A percentile compares a stretch with the other conserved stretches of the same genome.
phyloP scores from a whole-genome alignment of 1,284 basidiomycete species.

The Vanrija sp. region DNA sequence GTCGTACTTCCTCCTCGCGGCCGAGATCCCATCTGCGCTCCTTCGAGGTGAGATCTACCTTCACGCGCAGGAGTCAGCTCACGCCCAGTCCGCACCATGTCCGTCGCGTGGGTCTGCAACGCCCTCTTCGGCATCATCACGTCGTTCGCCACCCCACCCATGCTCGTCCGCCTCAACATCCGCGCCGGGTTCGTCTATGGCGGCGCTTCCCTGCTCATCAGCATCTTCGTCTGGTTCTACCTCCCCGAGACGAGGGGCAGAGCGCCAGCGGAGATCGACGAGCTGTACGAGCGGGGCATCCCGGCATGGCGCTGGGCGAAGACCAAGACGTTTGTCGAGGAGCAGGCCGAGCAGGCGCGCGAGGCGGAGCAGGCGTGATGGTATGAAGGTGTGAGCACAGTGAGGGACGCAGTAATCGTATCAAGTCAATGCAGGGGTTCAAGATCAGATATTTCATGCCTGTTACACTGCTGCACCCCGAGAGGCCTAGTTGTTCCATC shows the following conservation, averaged over 20 bases:
- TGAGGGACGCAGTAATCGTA: too few relatives aligned
- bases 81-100: not conserved
- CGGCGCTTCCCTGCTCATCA: slow-evolving; percentile 19
- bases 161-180: slow-evolving; percentile 19
- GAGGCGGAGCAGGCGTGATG: too few relatives aligned
- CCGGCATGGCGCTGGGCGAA: slow-evolving; percentile 42
- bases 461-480: too few relatives aligned
- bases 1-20: too few relatives aligned
- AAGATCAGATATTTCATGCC: too few relatives aligned
- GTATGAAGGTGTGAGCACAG: too few relatives aligned
- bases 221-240: slow-evolving; percentile 23
- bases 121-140: not conserved
- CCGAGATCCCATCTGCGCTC: too few relatives aligned
- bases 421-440: too few relatives aligned
- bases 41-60: slow-evolving; percentile 8
- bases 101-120: not conserved
- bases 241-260: slow-evolving; percentile 29
- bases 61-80: too few relatives aligned
- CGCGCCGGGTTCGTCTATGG: slow-evolving; percentile 24
- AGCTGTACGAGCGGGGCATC: slow-evolving; percentile 41
- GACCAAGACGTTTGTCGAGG: slow-evolving; percentile 27
- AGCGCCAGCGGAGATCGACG: slow-evolving; percentile 35
- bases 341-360: slow-evolving; percentile 1
- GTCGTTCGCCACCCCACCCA: slow-evolving; percentile 19
- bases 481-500: too few relatives aligned